These are phyloP conservation scores for Oemleria cerasiformis DNA, from an alignment of 306 rosid genomes.

Conservation along the genomic window DNA sequence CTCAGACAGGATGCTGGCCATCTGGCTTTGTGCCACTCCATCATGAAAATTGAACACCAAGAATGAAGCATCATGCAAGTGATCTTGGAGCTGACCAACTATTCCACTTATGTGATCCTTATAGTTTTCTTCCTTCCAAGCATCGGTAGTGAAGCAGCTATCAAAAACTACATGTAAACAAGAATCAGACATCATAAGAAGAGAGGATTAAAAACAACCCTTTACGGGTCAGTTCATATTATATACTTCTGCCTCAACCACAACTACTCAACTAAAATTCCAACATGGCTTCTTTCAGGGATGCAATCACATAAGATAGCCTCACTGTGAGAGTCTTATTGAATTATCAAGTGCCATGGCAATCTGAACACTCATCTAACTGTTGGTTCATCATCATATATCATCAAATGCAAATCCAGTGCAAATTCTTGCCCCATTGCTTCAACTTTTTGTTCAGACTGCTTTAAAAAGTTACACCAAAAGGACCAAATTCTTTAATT, in stretches of 20 bases:
- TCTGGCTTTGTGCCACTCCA: constrained; percentile 45
- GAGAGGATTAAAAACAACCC: background rate
- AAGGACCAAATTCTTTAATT: no score
- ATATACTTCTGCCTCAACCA: background rate
- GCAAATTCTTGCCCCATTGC: background rate
- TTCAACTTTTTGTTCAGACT: no score
- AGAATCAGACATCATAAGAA: background rate
- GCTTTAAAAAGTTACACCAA: no score
- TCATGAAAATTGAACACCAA: constrained; percentile 80
- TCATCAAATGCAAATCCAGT: background rate
- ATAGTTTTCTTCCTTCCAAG: constrained; percentile 73
- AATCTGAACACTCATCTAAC: background rate
- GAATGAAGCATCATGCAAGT: constrained; percentile 63
- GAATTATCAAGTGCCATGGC: no score
- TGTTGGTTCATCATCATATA: background rate
- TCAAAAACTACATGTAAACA: constrained; percentile 60
- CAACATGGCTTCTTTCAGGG: background rate
- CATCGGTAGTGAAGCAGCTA: constrained; percentile 78
- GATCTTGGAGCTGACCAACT: constrained; percentile 60
- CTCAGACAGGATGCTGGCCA: constrained; percentile 62
- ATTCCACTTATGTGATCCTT: constrained; percentile 56
- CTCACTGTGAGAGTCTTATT: background rate
- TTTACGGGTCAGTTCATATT: background rate
- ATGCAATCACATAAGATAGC: background rate
- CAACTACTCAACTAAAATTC: background rate